A percentile compares a stretch with the other conserved stretches of the same genome.
Evolutionary conservation across 1,284 basidiomycete species (phyloP).

Genomic region (Ceratobasidium sp.): DNA sequence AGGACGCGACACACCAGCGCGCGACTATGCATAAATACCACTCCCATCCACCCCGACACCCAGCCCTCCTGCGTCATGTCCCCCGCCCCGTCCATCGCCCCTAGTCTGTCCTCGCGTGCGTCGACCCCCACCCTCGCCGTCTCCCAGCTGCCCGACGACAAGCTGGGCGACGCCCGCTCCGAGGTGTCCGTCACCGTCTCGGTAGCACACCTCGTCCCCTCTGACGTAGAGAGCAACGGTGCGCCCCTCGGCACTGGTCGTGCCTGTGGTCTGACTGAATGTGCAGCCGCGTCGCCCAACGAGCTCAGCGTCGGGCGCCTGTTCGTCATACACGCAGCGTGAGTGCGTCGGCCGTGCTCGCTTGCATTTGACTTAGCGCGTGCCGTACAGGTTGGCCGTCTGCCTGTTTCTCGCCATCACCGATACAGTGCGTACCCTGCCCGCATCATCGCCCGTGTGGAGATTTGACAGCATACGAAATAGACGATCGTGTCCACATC

Average conservation of each 20-base stretch:
- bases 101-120: conserved; percentile 22
- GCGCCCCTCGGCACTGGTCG: not conserved
- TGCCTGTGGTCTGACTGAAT: not conserved
- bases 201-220: not conserved
- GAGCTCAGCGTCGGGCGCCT: conserved; percentile 29
- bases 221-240: conserved; percentile 31
- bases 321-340: conserved; percentile 43
- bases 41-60: conserved; percentile 5
- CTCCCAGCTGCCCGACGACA: conserved; percentile 27
- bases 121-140: conserved; percentile 31
- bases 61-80: conserved; percentile 9
- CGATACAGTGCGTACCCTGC: conserved; percentile 65
- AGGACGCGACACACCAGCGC: conserved; percentile 21
- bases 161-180: conserved; percentile 21
- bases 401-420: conserved; percentile 74
- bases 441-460: conserved; percentile 38
- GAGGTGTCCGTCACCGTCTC: not conserved
- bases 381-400: conserved; percentile 42
- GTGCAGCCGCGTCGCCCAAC: not conserved
- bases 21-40: conserved; percentile 25
- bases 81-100: conserved; percentile 1
- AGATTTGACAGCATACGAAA: conserved; percentile 44
- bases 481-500: conserved; percentile 80
- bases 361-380: conserved; percentile 26
- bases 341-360: conserved; percentile 27